Percentiles rank a stretch among this genome's conserved stretches.
These are phyloP conservation scores for Trametes hirsuta DNA, from an alignment of 1,284 basidiomycete genomes.

Conservation along the genomic window DNA sequence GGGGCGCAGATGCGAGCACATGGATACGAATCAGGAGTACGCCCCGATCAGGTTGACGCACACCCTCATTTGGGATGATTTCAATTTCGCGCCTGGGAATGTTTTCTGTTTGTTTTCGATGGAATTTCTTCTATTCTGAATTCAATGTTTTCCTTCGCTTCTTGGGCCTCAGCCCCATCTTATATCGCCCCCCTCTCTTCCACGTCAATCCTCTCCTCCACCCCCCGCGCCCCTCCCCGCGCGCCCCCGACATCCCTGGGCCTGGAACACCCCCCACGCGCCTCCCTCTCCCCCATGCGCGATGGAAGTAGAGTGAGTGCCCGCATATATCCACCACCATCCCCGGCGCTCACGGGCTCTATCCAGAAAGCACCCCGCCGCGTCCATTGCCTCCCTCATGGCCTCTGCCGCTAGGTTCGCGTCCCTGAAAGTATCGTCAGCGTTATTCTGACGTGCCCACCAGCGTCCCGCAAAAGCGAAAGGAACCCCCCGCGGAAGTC, in stretches of 20 bases:
- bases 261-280: not conserved
- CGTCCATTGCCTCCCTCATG: constrained; percentile 27
- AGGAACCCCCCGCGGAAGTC: constrained; percentile 37
- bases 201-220: constrained; percentile 32
- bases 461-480: constrained; percentile 46
- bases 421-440: not conserved
- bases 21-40: constrained; percentile 27
- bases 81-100: constrained; percentile 37
- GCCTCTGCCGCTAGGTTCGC: constrained; percentile 28
- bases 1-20: constrained; percentile 13
- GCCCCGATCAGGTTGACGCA: constrained; percentile 28
- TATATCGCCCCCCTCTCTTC: constrained; percentile 33
- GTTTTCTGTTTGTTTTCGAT: constrained; percentile 39
- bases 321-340: not conserved
- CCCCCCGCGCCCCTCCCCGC: constrained; percentile 23
- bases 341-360: not conserved
- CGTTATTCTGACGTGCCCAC: constrained; percentile 11
- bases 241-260: constrained; percentile 5
- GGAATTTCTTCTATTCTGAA: constrained; percentile 37
- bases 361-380: constrained; percentile 10
- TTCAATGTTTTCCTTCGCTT: constrained; percentile 41
- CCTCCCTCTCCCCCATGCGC: not conserved
- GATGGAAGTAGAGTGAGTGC: constrained; percentile 30
- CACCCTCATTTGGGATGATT: constrained; percentile 28
- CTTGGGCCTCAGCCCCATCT: constrained; percentile 33